These are phyloP conservation scores for Ustilago vetiveriae DNA, from an alignment of 1,284 basidiomycete species.

Conservation along the genomic window DNA sequence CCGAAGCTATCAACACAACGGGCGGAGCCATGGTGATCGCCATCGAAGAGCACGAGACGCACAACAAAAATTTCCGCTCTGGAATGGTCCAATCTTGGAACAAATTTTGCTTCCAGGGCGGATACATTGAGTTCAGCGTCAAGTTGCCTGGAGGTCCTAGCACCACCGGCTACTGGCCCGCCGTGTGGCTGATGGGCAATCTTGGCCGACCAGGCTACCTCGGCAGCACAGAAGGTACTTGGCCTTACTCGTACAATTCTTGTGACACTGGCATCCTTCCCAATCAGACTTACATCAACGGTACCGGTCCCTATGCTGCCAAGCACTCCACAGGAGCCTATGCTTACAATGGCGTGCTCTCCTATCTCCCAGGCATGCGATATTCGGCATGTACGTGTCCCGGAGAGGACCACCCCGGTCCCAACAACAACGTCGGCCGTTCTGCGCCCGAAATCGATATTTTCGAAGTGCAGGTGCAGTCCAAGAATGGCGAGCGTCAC, in stretches of 20 bases:
- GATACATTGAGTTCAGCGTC: slow-evolving; percentile 62
- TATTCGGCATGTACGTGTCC: slow-evolving; percentile 60
- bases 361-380: slow-evolving; percentile 62
- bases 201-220: slow-evolving; percentile 64
- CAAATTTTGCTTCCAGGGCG: slow-evolving; percentile 67
- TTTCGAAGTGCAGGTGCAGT: slow-evolving; percentile 71
- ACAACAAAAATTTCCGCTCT: slow-evolving; percentile 63
- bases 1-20: slow-evolving; percentile 61
- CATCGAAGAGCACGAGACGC: slow-evolving; percentile 46
- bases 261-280: slow-evolving; percentile 65
- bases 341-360: slow-evolving; percentile 50
- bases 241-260: slow-evolving; percentile 68
- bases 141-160: slow-evolving; percentile 54
- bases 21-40: slow-evolving; percentile 57
- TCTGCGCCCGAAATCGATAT: slow-evolving; percentile 66
- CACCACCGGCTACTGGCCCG: slow-evolving; percentile 70
- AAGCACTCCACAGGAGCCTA: slow-evolving; percentile 49
- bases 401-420: slow-evolving; percentile 61
- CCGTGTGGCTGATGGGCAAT: slow-evolving; percentile 64
- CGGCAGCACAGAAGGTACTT: slow-evolving; percentile 63
- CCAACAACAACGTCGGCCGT: slow-evolving; percentile 60
- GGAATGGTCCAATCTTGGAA: slow-evolving; percentile 67
- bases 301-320: slow-evolving; percentile 50
- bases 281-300: slow-evolving; percentile 56
- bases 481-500: slow-evolving; percentile 38